Evolutionary conservation across 2,329 filamentous ascomycete species (phyloP), one percentile per base, ranked within the genome.

Genomic region (Trichoderma cornu-damae): DNA sequence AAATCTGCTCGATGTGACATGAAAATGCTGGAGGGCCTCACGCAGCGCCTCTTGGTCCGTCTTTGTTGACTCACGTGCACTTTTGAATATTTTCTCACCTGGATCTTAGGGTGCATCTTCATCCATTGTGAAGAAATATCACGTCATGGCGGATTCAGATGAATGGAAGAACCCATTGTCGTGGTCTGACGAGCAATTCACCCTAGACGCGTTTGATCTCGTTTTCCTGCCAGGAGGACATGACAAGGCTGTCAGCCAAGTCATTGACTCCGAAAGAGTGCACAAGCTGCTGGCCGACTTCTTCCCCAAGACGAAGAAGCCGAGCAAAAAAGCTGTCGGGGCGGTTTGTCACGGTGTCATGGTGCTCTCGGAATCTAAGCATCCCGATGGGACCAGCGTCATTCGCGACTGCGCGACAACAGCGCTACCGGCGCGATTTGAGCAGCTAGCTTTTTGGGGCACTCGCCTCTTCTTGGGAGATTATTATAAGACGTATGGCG

Each of bases 401-500:
- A 66, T 81, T 22, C 70, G 75, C 50, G 74, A 77, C 28, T 77
- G 73, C 59, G 65, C 63, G 3, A 81, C 79, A 5, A 80, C 79
- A 1, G 73, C 78, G 0, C 66, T 82, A 43, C 79, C 78, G 0
- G 72, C 71, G 0, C 65, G 70, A 22, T 79, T 80, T 63, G 79
- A 82, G 64, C 74, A 77, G 60, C 52, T 70, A 16, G 76, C 76
- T 1, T 82, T 75, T 59, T 79, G 77, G 72, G 70, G 72, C 3
- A 81, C 79, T 3, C 68, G 76, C 35, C 66, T 69, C 2, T 75
- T 79, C 40, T 64, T 81, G 11, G 79, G 79, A 3, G 79, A 81
- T 56, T 81, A 81, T 61, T 81, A 81, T 65, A 82, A 82, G 72
- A 81, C 79, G 2, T 81, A 79, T 56, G 79, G 79, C 1, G 73